Percentiles rank a stretch among this genome's conserved stretches.
Conservation (phyloP, 2,329 filamentous ascomycete genomes). For the Fusarium robinianum region DNA sequence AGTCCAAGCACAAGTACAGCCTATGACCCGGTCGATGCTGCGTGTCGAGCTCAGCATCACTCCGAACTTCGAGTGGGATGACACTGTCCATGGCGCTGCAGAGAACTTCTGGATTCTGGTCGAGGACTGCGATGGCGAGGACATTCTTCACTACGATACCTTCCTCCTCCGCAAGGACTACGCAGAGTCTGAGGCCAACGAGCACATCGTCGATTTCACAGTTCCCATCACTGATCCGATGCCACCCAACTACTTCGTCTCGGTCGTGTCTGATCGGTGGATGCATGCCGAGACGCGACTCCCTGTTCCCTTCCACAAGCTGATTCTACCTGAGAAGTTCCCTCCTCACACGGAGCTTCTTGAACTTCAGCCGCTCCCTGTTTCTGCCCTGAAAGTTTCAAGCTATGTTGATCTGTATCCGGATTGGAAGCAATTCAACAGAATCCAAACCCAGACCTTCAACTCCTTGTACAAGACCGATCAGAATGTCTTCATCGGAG, state of each 20-base stretch:
- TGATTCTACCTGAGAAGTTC: conserved; percentile 93
- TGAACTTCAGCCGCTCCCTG: conserved; percentile 87
- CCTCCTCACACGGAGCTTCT: conserved; percentile 90
- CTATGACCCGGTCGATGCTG: conserved; percentile 91
- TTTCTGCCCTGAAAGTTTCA: conserved; percentile 83
- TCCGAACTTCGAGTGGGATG: conserved; percentile 96
- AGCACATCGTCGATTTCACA: conserved; percentile 94
- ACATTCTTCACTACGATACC: conserved; percentile 92
- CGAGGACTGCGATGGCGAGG: conserved; percentile 96
- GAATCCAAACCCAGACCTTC: conserved; percentile 96
- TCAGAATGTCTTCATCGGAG: conserved; percentile 90
- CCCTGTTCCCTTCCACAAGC: conserved; percentile 91
- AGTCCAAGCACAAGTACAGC: conserved; percentile 90
- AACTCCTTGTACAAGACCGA: conserved; percentile 89
- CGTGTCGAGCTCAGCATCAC: conserved; percentile 88
- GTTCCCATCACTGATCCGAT: conserved; percentile 96
- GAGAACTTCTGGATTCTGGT: conserved; percentile 98
- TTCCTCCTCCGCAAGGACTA: conserved; percentile 92
- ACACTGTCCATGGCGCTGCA: conserved; percentile 80
- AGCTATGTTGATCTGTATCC: conserved; percentile 84
- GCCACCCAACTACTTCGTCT: conserved; percentile 98
- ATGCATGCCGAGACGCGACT: conserved; percentile 97
- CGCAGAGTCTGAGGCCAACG: conserved; percentile 80
- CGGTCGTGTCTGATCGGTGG: conserved; percentile 92
- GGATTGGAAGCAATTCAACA: conserved; percentile 88